A percentile compares a stretch with the other conserved stretches of the same genome.
Evolutionary conservation across 2,329 filamentous ascomycete genomes (phyloP).

Genomic region (Nannizzia gypsea): DNA sequence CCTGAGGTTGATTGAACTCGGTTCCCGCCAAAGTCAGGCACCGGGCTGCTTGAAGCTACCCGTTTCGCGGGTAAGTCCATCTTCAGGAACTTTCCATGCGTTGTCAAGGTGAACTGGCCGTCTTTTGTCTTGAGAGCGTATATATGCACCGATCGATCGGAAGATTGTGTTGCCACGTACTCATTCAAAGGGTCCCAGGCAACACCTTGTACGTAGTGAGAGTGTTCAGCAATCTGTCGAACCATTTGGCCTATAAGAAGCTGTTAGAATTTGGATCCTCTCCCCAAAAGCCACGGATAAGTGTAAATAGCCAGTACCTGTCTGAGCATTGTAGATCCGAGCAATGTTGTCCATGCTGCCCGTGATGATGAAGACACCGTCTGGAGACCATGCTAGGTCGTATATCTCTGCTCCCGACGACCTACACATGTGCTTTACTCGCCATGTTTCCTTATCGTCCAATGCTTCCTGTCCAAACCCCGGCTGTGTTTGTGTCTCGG

Average conservation of each 20-base stretch:
- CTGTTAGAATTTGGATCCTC: neutral
- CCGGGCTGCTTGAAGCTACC: conserved; percentile 84
- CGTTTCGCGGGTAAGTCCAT: conserved; percentile 87
- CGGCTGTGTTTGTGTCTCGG: conserved; percentile 55
- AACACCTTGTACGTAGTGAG: conserved; percentile 95
- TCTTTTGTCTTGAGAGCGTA: conserved; percentile 95
- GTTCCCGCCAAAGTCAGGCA: conserved; percentile 53
- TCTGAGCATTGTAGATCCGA: conserved; percentile 88
- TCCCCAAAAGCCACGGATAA: neutral
- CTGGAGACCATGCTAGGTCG: conserved; percentile 97
- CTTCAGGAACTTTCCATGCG: conserved; percentile 70
- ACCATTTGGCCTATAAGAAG: conserved; percentile 49
- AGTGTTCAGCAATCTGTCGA: conserved; percentile 91
- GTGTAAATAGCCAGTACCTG: conserved; percentile 45
- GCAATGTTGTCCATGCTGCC: conserved; percentile 99
- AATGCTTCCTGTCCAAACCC: conserved; percentile 70
- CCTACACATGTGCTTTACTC: conserved; percentile 94
- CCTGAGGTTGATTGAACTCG: conserved; percentile 24
- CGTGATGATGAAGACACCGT: conserved; percentile 89
- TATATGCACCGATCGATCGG: conserved; percentile 93
- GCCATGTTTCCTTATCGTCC: conserved; percentile 94
- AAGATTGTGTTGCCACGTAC: conserved; percentile 95
- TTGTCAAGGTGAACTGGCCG: conserved; percentile 74
- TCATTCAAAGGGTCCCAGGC: conserved; percentile 98
- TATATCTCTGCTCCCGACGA: conserved; percentile 94